phyloP scores from a whole-genome alignment of 2,329 filamentous ascomycete genomes.

The Orbilia ellipsospora region DNA sequence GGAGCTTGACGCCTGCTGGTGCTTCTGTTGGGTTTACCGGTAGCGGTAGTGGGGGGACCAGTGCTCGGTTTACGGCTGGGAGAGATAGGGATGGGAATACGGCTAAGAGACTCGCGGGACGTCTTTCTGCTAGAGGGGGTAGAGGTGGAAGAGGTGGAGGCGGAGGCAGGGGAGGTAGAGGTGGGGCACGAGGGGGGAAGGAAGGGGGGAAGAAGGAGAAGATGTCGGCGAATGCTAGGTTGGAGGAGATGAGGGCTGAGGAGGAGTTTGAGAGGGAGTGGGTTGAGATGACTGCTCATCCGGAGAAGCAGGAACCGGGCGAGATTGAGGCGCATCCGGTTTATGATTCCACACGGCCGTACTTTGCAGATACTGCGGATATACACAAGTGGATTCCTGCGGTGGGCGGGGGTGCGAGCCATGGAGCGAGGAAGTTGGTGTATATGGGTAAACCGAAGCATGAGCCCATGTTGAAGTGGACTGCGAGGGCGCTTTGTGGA shows the following conservation, averaged over 20 bases:
- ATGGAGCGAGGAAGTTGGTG: constrained; percentile 31
- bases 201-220: constrained; percentile 2
- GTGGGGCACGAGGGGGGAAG: constrained; percentile 5
- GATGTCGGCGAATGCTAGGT: not conserved
- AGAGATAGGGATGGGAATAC: constrained; percentile 7
- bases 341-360: constrained; percentile 36
- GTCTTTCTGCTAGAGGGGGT: not conserved
- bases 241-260: not conserved
- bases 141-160: constrained; percentile 13
- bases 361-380: constrained; percentile 28
- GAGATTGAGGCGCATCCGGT: constrained; percentile 44
- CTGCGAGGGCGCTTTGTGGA: constrained; percentile 22
- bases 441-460: constrained; percentile 42
- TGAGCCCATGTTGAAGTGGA: constrained; percentile 44
- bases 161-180: constrained; percentile 12
- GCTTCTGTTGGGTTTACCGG: not conserved
- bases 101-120: not conserved
- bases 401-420: constrained; percentile 11
- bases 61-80: not conserved
- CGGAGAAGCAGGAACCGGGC: constrained; percentile 4
- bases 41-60: not conserved
- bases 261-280: constrained; percentile 12
- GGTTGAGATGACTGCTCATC: constrained; percentile 21
- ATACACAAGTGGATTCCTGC: constrained; percentile 35
- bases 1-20: not conserved